A percentile compares a stretch with the other conserved stretches of the same genome.
phyloP scores from a whole-genome alignment of 345 rosid genomes.

The Rhodomyrtus tomentosa region DNA sequence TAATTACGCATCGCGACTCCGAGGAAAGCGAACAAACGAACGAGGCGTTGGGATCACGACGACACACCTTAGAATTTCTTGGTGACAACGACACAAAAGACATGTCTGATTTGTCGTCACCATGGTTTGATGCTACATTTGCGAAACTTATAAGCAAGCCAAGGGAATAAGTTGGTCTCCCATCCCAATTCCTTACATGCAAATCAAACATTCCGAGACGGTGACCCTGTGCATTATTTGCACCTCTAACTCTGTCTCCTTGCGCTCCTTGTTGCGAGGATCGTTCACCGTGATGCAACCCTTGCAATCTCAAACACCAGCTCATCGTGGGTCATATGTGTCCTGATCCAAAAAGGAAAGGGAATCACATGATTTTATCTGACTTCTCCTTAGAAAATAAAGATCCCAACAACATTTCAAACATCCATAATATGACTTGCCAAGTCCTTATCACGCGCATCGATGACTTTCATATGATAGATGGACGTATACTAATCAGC shows the following conservation, averaged over 20 bases:
- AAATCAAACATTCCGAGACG: neutral
- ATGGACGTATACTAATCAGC: slow-evolving; percentile 51
- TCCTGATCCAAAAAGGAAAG: neutral
- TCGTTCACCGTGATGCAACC: neutral
- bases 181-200: neutral
- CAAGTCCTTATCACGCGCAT: slow-evolving; percentile 56
- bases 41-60: no score
- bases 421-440: slow-evolving; percentile 58
- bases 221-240: neutral
- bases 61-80: no score
- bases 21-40: no score
- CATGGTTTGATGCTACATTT: no score
- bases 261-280: neutral
- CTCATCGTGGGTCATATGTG: neutral
- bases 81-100: no score
- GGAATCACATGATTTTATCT: no score
- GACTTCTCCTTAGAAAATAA: slow-evolving; percentile 47
- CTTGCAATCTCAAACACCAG: neutral
- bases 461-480: slow-evolving; percentile 60
- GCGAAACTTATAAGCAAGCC: no score
- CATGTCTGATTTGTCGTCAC: no score
- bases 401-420: slow-evolving; percentile 87
- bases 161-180: no score
- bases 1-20: no score
- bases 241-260: neutral